Conservation (phyloP, 2,329 filamentous ascomycete genomes). For the Diaporthe sp. region DNA sequence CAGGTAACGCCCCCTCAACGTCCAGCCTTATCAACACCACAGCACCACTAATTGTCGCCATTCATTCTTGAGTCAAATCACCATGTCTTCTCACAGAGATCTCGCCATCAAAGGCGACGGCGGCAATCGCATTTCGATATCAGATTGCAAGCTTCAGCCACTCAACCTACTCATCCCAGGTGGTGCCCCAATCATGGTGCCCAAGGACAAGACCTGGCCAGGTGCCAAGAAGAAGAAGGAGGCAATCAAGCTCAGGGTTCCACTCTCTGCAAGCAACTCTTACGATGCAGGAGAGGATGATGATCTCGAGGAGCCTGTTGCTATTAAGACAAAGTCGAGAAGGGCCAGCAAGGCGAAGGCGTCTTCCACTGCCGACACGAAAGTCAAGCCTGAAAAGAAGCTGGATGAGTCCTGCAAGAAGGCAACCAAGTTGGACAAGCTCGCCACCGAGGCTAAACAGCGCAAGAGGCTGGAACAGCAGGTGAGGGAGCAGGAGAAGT, state of each 20-base stretch:
- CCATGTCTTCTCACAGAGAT: conserved; percentile 16
- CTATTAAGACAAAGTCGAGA: conserved; percentile 10
- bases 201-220: conserved; percentile 36
- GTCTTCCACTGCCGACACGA: conserved; percentile 4
- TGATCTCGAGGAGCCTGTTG: not conserved
- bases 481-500: conserved; percentile 26
- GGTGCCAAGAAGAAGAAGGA: conserved; percentile 13
- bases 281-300: conserved; percentile 29
- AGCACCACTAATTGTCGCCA: not conserved
- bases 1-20: not conserved
- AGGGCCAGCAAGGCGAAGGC: conserved; percentile 24
- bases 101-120: conserved; percentile 29
- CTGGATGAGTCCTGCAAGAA: conserved; percentile 24
- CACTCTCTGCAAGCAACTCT: not conserved
- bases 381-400: conserved; percentile 17
- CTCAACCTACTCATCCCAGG: conserved; percentile 40
- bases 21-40: not conserved
- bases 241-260: not conserved
- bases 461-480: conserved; percentile 29
- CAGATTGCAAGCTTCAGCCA: conserved; percentile 37
- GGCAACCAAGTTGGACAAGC: conserved; percentile 28
- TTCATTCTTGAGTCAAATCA: not conserved
- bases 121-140: conserved; percentile 19
- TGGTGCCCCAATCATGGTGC: conserved; percentile 36
- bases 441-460: conserved; percentile 20